Conservation (phyloP, 2,329 filamentous ascomycete genomes). For the Fusarium sp. region DNA sequence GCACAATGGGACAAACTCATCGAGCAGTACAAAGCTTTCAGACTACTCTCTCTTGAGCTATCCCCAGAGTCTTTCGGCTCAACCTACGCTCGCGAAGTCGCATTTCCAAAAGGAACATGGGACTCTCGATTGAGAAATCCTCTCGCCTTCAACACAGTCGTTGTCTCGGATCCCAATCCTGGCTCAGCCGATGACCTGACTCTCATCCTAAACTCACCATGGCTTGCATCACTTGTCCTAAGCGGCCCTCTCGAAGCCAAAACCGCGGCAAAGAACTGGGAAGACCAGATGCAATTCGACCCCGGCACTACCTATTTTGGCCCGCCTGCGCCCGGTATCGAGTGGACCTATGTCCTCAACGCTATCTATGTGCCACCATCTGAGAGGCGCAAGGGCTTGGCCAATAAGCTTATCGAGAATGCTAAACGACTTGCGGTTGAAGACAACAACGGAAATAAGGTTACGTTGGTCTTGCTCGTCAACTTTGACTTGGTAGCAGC, state of each 20-base stretch:
- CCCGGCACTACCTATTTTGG: constrained; percentile 2
- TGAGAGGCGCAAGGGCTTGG: constrained; percentile 30
- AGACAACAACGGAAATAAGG: neutral
- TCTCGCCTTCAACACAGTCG: constrained; percentile 6
- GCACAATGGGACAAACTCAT: constrained; percentile 16
- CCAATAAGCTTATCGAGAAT: constrained; percentile 10
- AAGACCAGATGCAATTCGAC: neutral
- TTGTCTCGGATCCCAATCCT: neutral
- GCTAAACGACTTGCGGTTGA: constrained; percentile 5
- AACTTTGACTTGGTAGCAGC: constrained; percentile 22
- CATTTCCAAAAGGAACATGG: constrained; percentile 12
- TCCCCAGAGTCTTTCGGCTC: constrained; percentile 36
- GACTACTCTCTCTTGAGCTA: constrained; percentile 16
- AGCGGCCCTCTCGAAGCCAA: constrained; percentile 23
- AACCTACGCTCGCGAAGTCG: constrained; percentile 13
- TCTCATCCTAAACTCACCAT: constrained; percentile 12
- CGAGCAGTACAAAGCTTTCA: constrained; percentile 20
- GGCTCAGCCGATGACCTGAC: neutral
- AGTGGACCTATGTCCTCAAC: constrained; percentile 21
- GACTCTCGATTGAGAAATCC: constrained; percentile 18
- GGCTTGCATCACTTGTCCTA: constrained; percentile 29
- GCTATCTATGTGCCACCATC: constrained; percentile 33
- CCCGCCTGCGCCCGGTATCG: neutral
- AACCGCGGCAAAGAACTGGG: neutral
- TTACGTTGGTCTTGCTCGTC: constrained; percentile 18